These are phyloP conservation scores for Asclepias syriaca DNA, from an alignment of 257 asterid species.

Conservation along the genomic window DNA sequence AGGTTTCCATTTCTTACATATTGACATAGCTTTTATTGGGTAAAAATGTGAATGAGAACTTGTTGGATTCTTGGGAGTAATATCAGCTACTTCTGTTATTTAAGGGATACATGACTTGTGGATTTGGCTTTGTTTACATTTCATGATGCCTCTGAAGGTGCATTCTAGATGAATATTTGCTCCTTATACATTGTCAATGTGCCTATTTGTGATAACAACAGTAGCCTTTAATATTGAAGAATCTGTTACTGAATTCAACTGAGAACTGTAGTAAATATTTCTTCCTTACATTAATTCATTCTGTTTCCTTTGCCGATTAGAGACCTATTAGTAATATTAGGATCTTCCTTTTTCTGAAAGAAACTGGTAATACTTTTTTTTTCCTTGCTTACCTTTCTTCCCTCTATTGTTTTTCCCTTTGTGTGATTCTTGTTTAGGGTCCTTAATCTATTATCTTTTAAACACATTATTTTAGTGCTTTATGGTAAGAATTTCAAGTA, in stretches of 20 bases:
- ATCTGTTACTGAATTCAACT: background rate
- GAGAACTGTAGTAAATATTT: background rate
- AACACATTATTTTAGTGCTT: background rate
- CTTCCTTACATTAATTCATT: background rate
- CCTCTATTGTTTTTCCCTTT: background rate
- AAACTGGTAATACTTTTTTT: background rate
- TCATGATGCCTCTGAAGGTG: background rate
- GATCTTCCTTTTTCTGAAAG: background rate
- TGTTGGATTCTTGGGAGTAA: background rate
- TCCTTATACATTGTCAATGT: background rate
- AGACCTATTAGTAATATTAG: background rate
- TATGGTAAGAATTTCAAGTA: background rate
- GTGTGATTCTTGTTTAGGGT: background rate
- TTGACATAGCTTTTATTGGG: background rate
- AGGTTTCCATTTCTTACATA: background rate
- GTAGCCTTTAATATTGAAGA: background rate
- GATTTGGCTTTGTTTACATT: background rate
- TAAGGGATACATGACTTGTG: background rate
- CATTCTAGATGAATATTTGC: background rate
- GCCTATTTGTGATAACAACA: background rate
- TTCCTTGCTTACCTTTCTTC: background rate
- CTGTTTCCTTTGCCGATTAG: background rate
- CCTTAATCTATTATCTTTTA: background rate
- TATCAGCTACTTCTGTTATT: background rate
- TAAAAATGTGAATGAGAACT: background rate